Conservation (phyloP, 108 stramenopile genomes). For the Cyclotella cryptica region DNA sequence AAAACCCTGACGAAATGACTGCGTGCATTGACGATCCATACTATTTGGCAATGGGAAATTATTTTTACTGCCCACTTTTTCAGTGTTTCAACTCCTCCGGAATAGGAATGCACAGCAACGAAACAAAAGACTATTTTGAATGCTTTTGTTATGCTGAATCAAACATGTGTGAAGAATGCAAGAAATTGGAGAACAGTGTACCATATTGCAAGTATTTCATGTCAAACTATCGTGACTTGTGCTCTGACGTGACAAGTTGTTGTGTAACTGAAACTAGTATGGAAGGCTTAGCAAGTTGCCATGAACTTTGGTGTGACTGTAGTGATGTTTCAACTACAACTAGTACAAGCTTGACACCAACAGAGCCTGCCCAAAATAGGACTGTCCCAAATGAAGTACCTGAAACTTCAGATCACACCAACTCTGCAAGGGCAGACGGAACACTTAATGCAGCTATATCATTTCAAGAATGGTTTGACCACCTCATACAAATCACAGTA, state of each 20-base stretch:
- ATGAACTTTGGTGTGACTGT: too few species aligned
- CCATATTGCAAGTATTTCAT: background rate
- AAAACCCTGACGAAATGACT: background rate
- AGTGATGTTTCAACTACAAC: too few species aligned
- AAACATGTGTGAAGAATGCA: background rate
- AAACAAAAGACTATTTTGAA: background rate
- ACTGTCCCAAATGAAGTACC: too few species aligned
- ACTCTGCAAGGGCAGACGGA: too few species aligned
- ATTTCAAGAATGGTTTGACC: too few species aligned
- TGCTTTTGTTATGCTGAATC: background rate
- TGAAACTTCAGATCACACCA: too few species aligned
- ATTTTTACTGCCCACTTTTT: background rate
- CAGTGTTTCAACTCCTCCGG: background rate
- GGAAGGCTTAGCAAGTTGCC: background rate
- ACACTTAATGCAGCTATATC: too few species aligned
- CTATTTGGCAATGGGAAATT: background rate
- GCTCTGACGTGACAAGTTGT: background rate
- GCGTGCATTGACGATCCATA: background rate
- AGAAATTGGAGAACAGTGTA: background rate
- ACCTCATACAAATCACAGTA: too few species aligned
- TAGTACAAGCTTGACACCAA: too few species aligned
- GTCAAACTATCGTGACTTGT: background rate
- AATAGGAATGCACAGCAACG: background rate
- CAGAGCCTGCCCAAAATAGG: too few species aligned
- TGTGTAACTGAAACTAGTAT: background rate